Base-by-base conservation (phyloP, 805 yeast species). In the Isabelozyma gotoi region DNA sequence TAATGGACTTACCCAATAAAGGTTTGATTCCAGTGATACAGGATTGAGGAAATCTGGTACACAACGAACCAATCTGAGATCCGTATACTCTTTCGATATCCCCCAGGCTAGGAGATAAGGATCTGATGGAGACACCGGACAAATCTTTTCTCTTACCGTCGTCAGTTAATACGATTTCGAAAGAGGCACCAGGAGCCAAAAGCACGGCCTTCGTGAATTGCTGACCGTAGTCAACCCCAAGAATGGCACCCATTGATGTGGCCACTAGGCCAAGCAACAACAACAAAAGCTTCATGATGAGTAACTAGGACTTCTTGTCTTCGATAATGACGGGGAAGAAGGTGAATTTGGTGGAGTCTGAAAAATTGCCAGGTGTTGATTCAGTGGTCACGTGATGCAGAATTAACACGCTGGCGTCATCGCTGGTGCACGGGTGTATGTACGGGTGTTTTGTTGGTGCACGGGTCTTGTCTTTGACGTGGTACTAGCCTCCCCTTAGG, bases 91-190 rank as follows among this genome's bases (percentile, higher is more conserved):
- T 76, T 56, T 86, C 92, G 12, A 85, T 46, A 20, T 70, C 69
- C 5, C 66, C 53, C 14, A 50, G 49, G 0, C 51, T 67, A 17
- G 42, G 42, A 42, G 62, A 55, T 34, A 43, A 62, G 1, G 69
- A 62, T 40, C 82, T 77, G 47, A 91, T 72, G 0, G 87, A 83
- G 10, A 94, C 53, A 1, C 95, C 97, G 3, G 91, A 77, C 4
- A 83, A 71, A 55, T 92, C 98, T 61, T 94, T 94, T 45, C 99
- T 76, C 65, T 90, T 88, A 2, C 96, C 85, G 56, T 94, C 98
- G 19, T 88, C 84, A 3, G 97, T 88, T 48, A 94, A 70, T 11
- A 94, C 84, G 33, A 94, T 77, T 57, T 94, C 98, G 59, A 91
- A 83, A 12, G 90, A 85, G 16, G 89, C 82, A 10, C 90, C 88